A percentile compares a stretch with the other conserved stretches of the same genome.
These are phyloP conservation scores for Nothophoma quercina DNA, from an alignment of 2,329 filamentous ascomycete species.

Conservation along the genomic window DNA sequence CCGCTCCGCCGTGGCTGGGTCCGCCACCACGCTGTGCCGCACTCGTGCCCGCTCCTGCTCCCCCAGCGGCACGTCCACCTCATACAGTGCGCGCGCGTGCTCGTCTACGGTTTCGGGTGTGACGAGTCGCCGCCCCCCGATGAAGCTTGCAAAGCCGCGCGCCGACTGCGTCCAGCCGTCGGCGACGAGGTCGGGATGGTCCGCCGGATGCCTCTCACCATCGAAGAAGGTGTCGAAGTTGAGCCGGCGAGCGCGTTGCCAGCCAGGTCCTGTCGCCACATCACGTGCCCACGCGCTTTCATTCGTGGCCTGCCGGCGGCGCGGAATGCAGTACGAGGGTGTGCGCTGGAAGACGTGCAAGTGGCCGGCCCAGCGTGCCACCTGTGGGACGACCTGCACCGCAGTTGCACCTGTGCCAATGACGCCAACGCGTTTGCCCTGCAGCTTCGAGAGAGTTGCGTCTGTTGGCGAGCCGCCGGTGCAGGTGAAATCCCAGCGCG, in stretches of 20 bases:
- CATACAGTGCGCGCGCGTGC: conserved; percentile 15
- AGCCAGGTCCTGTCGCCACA: conserved; percentile 50
- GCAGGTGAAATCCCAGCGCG: conserved; percentile 55
- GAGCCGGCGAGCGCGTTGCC: conserved; percentile 55
- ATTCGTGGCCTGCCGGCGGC: conserved; percentile 52
- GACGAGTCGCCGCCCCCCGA: conserved; percentile 23
- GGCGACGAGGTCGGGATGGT: conserved; percentile 51
- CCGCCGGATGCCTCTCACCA: conserved; percentile 38
- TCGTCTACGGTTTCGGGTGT: conserved; percentile 9
- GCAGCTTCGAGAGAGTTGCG: too few relatives aligned
- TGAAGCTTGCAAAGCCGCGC: conserved; percentile 17
- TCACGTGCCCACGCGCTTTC: too few relatives aligned
- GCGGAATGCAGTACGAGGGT: conserved; percentile 45
- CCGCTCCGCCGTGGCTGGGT: conserved; percentile 57
- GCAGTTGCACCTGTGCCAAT: conserved; percentile 56
- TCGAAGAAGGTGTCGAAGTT: conserved; percentile 54
- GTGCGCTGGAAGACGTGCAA: conserved; percentile 56
- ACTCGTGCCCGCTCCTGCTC: too few relatives aligned
- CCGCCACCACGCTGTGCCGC: too few relatives aligned
- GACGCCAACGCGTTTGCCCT: conserved; percentile 50
- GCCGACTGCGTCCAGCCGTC: conserved; percentile 57
- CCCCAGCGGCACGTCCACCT: too few relatives aligned
- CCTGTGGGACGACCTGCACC: conserved; percentile 51
- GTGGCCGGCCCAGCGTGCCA: conserved; percentile 48
- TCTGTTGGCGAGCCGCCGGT: too few relatives aligned